These are phyloP conservation scores for Brassica carinata DNA, from an alignment of 345 rosid genomes.

Conservation along the genomic window DNA sequence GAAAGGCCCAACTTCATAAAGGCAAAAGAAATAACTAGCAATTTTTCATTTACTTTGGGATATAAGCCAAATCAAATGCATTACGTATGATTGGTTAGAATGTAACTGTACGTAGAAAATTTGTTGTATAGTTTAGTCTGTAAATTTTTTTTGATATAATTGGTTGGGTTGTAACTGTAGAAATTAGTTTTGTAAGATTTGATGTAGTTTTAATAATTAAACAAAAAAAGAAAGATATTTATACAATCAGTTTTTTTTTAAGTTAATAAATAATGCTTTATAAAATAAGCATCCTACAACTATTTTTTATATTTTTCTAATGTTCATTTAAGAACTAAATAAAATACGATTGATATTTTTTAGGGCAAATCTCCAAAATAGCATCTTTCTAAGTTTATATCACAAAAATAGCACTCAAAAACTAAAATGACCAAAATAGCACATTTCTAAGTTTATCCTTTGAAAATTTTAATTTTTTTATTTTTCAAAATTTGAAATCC, in stretches of 20 bases:
- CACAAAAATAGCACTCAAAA: no score
- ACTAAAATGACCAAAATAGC: no score
- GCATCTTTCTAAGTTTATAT: no score
- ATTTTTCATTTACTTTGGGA: not conserved
- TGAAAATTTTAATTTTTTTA: no score
- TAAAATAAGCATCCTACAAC: not conserved
- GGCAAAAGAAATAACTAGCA: not conserved
- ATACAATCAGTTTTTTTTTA: not conserved
- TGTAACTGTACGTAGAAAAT: not conserved
- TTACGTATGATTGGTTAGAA: not conserved
- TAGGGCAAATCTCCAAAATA: no score
- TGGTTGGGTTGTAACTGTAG: not conserved
- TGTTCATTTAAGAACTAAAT: not conserved
- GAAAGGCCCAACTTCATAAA: not conserved
- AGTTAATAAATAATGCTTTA: not conserved
- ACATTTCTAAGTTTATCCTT: no score
- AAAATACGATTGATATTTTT: not conserved
- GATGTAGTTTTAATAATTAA: not conserved
- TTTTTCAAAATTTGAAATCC: no score
- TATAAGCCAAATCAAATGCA: not conserved
- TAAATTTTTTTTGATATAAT: not conserved
- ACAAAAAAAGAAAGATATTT: not conserved
- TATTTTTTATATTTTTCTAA: not conserved
- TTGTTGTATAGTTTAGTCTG: not conserved
- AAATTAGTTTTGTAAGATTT: not conserved